Conservation (phyloP, 116 monocot species). For the Trichopus zeylanicus region DNA sequence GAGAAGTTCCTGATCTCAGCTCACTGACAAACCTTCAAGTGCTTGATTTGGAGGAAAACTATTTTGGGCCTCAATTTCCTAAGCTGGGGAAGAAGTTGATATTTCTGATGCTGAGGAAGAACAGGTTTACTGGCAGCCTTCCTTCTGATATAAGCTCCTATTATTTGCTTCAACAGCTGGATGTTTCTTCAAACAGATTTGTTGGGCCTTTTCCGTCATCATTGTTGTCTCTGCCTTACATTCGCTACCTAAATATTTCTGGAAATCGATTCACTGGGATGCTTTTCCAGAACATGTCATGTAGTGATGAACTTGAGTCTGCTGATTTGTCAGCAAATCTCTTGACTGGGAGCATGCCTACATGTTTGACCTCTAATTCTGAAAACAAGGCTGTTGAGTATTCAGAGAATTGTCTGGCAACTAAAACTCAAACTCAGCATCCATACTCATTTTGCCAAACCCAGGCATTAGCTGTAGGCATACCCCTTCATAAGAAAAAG, state of each 20-base stretch:
- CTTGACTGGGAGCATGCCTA: slow-evolving; percentile 59
- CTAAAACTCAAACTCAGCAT: slow-evolving; percentile 40
- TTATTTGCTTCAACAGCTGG: slow-evolving; percentile 53
- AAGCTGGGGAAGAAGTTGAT: slow-evolving; percentile 57
- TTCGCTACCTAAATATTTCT: slow-evolving; percentile 50
- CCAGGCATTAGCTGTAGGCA: slow-evolving; percentile 78
- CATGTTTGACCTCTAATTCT: slow-evolving; percentile 34
- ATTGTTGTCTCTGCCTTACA: slow-evolving; percentile 55
- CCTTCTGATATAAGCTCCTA: slow-evolving; percentile 47
- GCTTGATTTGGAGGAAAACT: slow-evolving; percentile 64
- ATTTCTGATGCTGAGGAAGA: slow-evolving; percentile 48
- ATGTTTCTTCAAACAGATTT: slow-evolving; percentile 79
- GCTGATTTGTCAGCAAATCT: slow-evolving; percentile 74
- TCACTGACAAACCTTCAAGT: slow-evolving; percentile 60
- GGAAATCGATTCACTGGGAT: slow-evolving; percentile 82
- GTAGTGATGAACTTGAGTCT: slow-evolving; percentile 42
- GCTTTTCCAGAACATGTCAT: slow-evolving; percentile 66
- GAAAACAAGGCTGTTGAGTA: slow-evolving; percentile 27
- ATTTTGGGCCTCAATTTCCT: slow-evolving; percentile 74
- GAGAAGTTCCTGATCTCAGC: slow-evolving; percentile 66
- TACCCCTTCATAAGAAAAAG: slow-evolving; percentile 30
- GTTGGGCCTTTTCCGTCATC: slow-evolving; percentile 67
- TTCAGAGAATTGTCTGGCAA: slow-evolving; percentile 55
- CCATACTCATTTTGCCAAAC: slow-evolving; percentile 57
- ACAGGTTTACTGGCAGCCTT: slow-evolving; percentile 62